Evolutionary conservation across 2,329 filamentous ascomycete genomes (phyloP).

Genomic region (Botryotinia convoluta): DNA sequence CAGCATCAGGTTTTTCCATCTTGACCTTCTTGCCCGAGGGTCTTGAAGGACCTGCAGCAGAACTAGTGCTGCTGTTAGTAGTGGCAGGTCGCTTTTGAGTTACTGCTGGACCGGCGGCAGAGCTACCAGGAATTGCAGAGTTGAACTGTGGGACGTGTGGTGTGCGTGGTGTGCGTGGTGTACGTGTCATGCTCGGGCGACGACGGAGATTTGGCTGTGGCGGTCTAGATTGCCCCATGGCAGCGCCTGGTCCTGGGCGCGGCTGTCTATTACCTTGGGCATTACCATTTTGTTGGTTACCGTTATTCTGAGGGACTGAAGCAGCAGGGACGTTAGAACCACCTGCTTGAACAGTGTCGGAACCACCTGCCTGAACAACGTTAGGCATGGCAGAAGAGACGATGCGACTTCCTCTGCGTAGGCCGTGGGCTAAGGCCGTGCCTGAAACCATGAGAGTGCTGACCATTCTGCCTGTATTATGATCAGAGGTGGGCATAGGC

Average conservation of each 20-base stretch:
- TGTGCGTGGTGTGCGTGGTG: background rate
- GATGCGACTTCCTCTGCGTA: background rate
- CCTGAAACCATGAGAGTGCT: background rate
- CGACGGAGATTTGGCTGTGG: background rate
- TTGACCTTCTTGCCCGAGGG: background rate
- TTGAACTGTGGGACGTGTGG: background rate
- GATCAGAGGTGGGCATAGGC: background rate
- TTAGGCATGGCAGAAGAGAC: background rate
- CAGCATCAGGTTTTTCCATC: background rate
- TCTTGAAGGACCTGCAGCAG: background rate
- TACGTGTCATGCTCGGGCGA: too few relatives aligned
- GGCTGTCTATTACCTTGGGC: background rate
- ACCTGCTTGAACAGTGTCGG: background rate
- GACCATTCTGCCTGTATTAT: background rate
- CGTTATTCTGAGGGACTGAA: background rate
- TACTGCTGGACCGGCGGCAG: background rate
- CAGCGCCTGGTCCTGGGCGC: background rate
- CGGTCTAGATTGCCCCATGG: background rate
- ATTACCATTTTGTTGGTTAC: background rate
- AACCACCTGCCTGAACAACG: background rate
- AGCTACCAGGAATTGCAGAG: background rate
- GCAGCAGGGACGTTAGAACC: rapidly evolving
- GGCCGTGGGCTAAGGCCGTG: too few relatives aligned
- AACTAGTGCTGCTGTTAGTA: background rate
- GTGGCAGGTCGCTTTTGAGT: background rate